Evolutionary conservation across 1,284 basidiomycete species (phyloP), one percentile per base, ranked within the genome.

Genomic region (Stereum hirsutum): DNA sequence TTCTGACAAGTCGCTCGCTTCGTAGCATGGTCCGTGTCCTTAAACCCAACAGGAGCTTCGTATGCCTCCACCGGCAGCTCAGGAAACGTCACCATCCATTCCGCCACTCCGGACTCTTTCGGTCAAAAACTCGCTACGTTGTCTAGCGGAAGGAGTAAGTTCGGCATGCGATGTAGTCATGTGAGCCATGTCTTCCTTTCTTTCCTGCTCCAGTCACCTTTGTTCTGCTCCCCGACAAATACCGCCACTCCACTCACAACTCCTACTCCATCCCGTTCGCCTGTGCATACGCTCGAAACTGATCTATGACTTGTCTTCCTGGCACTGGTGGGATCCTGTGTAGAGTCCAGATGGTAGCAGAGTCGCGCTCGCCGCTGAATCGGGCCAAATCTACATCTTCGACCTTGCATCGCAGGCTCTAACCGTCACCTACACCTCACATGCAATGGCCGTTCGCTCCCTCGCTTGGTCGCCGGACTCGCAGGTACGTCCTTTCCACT

Each of bases 341-440:
- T n/a, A 93, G 90, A 90, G 87, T 47, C 89, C 89, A 6, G 88
- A 93, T 56, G 90, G 89, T 20, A 71, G 72, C 48, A 75, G 80
- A 27, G 60, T 94, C 34, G 89, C 87, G 6, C 69, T 92, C 49
- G 77, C 86, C 5, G 78, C 80, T 4, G 89, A 93, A 58, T 72
- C 75, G 2, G 90, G 90, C 14, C 84, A 90, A 54, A 81, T 92
- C 41, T 84, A 75, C 59, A 67, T 93, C 31, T 82, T 90, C 51
- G 89, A 93, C 59, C 56, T 83, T 32, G 79, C 82, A 54, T 74
- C 83, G 0, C 64, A 66, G 47, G 64, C 78, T 7, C 64, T 92
- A 27, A 61, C 70, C 1, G 69, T 75, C 3, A 86, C 82, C 2
- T 92, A 83, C 60, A 79, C 80, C 2, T 87, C 87, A 1, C 90